Evolutionary conservation across 495 filamentous ascomycete genomes (phyloP), one percentile per base, ranked within the genome.

Genomic region (Daldinia bambusicola): DNA sequence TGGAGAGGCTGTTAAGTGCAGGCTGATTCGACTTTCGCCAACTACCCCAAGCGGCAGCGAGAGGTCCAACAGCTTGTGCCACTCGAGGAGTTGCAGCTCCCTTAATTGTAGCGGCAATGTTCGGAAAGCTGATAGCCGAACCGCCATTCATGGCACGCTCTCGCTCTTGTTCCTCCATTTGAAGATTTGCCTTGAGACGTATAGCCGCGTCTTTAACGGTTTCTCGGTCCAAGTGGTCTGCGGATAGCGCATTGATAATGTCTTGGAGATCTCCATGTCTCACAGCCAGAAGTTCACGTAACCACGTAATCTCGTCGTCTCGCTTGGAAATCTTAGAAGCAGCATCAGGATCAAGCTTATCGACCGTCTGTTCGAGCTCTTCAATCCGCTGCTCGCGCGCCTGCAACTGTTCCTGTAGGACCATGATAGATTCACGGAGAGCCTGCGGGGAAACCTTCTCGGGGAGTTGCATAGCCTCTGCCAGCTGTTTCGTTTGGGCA

Each of bases 111-210:
- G 83, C 83, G 3, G 86, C 85, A 50, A 87, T 85, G 67, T 85
- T 85, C 8, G 84, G 85, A 20, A 86, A 70, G 66, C 79, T 84
- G 61, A 87, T 79, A 14, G 84, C 82, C 6, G 83, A 84, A 7
- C 81, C 84, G 5, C 91, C 86, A 61, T 87, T 86, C 82, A 86
- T 83, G 2, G 84, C 85, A 63, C 82, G 70, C 74, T 98, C 96
- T 18, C 91, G 91, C 77, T 97, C 95, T 75, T 97, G 93, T 78
- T 92, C 92, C 74, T 98, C 94, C 95, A 99, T 99, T 77, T 98
- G 92, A 16, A 99, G 85, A 73, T 95, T 98, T 18, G 96, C 92
- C 75, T 92, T 93, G 63, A 99, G 87, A 7, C 95, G 89, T 70
- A 98, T 97, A 36, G 94, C 93, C 9, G 93, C 92, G 77, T 98